Evolutionary conservation across 192 early-diverging fungal genomes (phyloP).

Genomic region (Coemansia sp.): DNA sequence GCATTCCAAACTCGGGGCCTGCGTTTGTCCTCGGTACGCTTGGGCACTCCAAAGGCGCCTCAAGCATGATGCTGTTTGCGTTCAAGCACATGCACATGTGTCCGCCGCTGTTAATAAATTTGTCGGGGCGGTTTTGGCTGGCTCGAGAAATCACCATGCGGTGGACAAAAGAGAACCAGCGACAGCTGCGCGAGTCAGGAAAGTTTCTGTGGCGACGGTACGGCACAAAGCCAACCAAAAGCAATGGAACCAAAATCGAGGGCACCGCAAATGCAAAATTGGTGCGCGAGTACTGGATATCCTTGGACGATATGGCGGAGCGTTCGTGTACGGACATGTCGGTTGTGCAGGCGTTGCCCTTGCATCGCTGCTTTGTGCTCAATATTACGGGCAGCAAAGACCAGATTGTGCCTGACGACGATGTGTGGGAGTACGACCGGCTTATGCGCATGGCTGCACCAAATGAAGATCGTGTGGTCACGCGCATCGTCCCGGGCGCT

Average conservation of each 20-base stretch:
- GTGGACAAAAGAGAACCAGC: conserved; percentile 51
- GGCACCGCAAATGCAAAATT: background rate
- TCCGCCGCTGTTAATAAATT: conserved; percentile 44
- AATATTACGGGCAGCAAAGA: conserved; percentile 56
- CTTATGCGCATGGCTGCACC: conserved; percentile 27
- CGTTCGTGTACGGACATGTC: conserved; percentile 50
- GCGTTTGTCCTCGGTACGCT: conserved; percentile 37
- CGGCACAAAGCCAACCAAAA: conserved; percentile 18
- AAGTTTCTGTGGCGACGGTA: conserved; percentile 55
- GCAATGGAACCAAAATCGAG: conserved; percentile 15
- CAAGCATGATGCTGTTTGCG: conserved; percentile 55
- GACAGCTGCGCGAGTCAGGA: conserved; percentile 35
- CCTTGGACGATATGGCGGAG: conserved; percentile 25
- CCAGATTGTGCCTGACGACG: conserved; percentile 48
- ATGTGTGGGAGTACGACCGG: conserved; percentile 51
- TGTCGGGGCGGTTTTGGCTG: conserved; percentile 58
- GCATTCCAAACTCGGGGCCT: background rate
- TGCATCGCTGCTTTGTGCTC: conserved; percentile 45
- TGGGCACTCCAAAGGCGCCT: conserved; percentile 60
- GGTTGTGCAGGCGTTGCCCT: conserved; percentile 41
- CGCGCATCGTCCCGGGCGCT: conserved; percentile 29
- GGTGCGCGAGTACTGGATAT: conserved; percentile 44
- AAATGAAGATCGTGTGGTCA: conserved; percentile 8
- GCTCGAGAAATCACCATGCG: conserved; percentile 41
- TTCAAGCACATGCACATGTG: conserved; percentile 39